phyloP scores from a whole-genome alignment of 768 basidiomycete species.

The Rhodotorula kratochvilovae region DNA sequence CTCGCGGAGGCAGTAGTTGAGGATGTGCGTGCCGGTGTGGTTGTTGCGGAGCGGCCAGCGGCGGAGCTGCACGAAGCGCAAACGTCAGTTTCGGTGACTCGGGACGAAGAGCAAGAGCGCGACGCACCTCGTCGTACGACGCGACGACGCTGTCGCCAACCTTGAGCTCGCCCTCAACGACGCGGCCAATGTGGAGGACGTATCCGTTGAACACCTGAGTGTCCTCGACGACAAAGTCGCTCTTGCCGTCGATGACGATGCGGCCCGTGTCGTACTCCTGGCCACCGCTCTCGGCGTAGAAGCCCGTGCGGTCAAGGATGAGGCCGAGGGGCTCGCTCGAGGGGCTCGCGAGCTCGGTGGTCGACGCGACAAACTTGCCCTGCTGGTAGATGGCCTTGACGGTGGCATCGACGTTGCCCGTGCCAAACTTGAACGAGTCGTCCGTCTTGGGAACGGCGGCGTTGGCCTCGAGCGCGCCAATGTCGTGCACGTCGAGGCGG shows the following conservation, averaged over 20 bases:
- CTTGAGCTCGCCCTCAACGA: conserved; percentile 79
- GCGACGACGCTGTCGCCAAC: conserved; percentile 78
- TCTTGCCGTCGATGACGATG: conserved; percentile 82
- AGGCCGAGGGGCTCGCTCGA: conserved; percentile 65
- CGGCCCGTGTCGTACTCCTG: conserved; percentile 96
- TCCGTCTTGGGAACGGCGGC: conserved; percentile 78
- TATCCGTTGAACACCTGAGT: conserved; percentile 94
- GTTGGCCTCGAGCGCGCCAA: conserved; percentile 78
- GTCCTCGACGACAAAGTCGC: conserved; percentile 88
- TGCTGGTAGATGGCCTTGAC: conserved; percentile 81
- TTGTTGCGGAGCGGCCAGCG: conserved; percentile 95
- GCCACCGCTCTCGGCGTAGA: conserved; percentile 95
- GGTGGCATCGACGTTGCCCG: conserved; percentile 68
- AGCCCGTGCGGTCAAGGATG: conserved; percentile 84
- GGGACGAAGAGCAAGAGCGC: conserved; percentile 14
- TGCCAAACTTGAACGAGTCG: conserved; percentile 78
- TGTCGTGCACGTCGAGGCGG: conserved; percentile 91
- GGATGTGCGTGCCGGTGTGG: conserved; percentile 96
- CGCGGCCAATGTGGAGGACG: conserved; percentile 80
- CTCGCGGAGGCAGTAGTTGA: conserved; percentile 89
- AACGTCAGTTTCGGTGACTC: too few relatives aligned
- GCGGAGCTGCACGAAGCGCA: conserved; percentile 55
- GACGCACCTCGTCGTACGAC: conserved; percentile 79
- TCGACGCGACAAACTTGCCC: conserved; percentile 59
- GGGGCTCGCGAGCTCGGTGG: conserved; percentile 47